Percentiles rank a stretch among this genome's conserved stretches.
phyloP scores from a whole-genome alignment of 2,329 filamentous ascomycete genomes.

The Grosmannia penicillata region DNA sequence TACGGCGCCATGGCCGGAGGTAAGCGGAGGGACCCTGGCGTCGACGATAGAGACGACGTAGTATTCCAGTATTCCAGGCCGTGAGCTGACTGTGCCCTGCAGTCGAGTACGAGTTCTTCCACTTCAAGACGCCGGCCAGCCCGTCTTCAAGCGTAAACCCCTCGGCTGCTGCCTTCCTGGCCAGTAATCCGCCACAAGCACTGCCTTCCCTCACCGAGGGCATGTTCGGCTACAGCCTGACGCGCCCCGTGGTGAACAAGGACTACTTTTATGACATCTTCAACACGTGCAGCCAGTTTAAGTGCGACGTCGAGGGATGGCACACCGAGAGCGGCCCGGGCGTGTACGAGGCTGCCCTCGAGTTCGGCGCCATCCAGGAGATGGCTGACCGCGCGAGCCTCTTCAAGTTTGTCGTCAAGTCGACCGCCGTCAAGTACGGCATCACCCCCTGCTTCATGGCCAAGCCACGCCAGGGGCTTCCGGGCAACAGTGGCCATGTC shows the following conservation, averaged over 20 bases:
- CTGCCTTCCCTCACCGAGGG: constrained; percentile 75
- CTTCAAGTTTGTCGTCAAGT: constrained; percentile 93
- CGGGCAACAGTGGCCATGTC: constrained; percentile 92
- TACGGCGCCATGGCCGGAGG: constrained; percentile 81
- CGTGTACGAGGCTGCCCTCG: constrained; percentile 88
- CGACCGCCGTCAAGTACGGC: constrained; percentile 69
- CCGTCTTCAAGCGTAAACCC: constrained; percentile 30
- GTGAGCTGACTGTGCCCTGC: constrained; percentile 2
- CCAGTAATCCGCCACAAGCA: constrained; percentile 55
- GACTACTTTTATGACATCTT: constrained; percentile 87
- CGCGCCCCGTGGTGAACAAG: constrained; percentile 74
- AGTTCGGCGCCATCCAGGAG: constrained; percentile 72
- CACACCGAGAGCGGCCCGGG: constrained; percentile 89
- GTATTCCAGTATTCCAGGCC: not conserved
- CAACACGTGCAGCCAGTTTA: constrained; percentile 62
- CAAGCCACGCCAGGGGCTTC: constrained; percentile 79
- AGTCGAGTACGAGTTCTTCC: constrained; percentile 95
- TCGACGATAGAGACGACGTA: not conserved
- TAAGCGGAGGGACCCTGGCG: constrained; percentile 24
- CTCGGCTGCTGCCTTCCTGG: constrained; percentile 60
- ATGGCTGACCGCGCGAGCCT: constrained; percentile 88
- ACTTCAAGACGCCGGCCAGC: constrained; percentile 56
- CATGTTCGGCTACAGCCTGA: constrained; percentile 92
- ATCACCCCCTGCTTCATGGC: constrained; percentile 99
- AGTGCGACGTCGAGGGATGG: constrained; percentile 81